Base-by-base conservation (phyloP, 2,329 filamentous ascomycete species). In the Claviceps arundinis region DNA sequence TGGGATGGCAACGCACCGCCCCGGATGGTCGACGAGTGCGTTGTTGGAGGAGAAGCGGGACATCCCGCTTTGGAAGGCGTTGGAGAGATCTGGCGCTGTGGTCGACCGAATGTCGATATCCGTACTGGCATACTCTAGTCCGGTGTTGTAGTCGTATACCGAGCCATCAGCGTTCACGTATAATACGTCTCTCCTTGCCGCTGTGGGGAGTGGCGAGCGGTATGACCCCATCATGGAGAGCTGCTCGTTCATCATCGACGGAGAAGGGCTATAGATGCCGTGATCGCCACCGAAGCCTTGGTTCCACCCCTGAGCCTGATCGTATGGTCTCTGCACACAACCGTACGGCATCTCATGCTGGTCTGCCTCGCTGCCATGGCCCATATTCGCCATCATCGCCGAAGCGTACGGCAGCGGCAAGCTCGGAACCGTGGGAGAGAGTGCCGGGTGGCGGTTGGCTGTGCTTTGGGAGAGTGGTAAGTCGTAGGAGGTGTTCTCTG, bases 381-480 rank as follows among this genome's bases (percentile, higher is more conserved):
- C 48, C 14, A 53, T 17, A n/a, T 44, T 37, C 34, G 34, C 22
- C 30, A 53, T 48, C 2, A 37, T 46, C 3, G 5, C 43, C 4
- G 41, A 45, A n/a, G 40, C 14, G 49, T 53, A 55, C 14, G 45
- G 47, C 5, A 46, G 30, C 3, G 48, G 19, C 7, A 51, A 40
- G 5, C 26, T 44, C 1, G 52, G 8, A 2, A 52, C 7, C 5
- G 43, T 42, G 3, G 59, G 37, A 0, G 57, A 52, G 14, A 55
- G 14, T 11, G 59, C 56, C 7, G 56, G 52, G 8, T 57, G 59
- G 41, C 63, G 59, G 1, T 61, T 57, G 19, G 66, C 62, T 16
- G 60, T 62, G 34, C 62, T 63, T 30, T 65, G 62, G 26, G 65
- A 65, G 3, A 61, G 58, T 7, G 65, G 61, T 3, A 66, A 34